Percentiles rank a stretch among this genome's conserved stretches.
These are phyloP conservation scores for Heliocybe sulcata DNA, from an alignment of 1,284 basidiomycete species.

Conservation along the genomic window DNA sequence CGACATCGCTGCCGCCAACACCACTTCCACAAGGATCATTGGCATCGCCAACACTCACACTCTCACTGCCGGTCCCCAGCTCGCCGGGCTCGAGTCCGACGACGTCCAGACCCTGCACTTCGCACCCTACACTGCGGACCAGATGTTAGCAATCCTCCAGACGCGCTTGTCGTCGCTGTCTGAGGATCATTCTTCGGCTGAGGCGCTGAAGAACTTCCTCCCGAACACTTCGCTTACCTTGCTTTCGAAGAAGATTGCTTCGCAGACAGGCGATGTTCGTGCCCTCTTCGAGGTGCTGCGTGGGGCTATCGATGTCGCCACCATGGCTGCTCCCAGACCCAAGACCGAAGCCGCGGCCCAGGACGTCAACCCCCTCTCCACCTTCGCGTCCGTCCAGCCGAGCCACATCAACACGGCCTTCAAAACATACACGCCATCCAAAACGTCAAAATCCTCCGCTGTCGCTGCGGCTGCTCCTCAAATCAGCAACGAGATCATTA, in stretches of 20 bases:
- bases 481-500: constrained; percentile 49
- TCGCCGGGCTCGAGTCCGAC: constrained; percentile 26
- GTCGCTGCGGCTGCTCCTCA: constrained; percentile 13
- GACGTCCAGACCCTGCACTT: constrained; percentile 67
- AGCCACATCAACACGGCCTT: constrained; percentile 60
- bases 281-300: constrained; percentile 71
- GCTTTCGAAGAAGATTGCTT: constrained; percentile 69
- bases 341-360: constrained; percentile 14
- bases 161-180: constrained; percentile 45
- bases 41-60: constrained; percentile 83
- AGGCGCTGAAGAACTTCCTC: constrained; percentile 45
- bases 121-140: constrained; percentile 60
- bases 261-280: constrained; percentile 73
- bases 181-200: constrained; percentile 15
- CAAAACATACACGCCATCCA: constrained; percentile 57
- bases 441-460: constrained; percentile 21
- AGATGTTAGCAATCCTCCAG: constrained; percentile 60
- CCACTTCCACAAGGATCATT: constrained; percentile 51
- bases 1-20: constrained; percentile 44
- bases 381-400: constrained; percentile 45
- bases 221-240: constrained; percentile 55
- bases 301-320: constrained; percentile 65
- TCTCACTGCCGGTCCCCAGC: constrained; percentile 44
- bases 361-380: constrained; percentile 22
- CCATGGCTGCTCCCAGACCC: constrained; percentile 14